A percentile compares a stretch with the other conserved stretches of the same genome.
phyloP scores from a whole-genome alignment of 208 protist genomes.

The Acanthamoeba healyi region DNA sequence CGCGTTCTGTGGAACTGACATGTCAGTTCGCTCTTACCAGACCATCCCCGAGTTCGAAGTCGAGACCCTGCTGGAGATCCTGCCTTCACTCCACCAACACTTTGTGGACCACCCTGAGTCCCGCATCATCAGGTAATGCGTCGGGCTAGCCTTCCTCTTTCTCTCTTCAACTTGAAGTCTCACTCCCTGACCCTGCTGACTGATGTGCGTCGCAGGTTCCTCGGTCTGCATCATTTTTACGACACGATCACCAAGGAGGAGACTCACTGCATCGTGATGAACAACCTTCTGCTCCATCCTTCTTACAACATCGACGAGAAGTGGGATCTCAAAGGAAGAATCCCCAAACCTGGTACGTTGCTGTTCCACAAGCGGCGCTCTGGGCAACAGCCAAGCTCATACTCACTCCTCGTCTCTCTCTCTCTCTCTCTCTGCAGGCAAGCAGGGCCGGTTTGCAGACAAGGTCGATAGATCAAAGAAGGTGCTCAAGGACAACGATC shows the following conservation, averaged over 20 bases:
- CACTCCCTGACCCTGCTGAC: not conserved
- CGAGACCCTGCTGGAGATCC: slow-evolving; percentile 51
- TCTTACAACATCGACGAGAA: slow-evolving; percentile 56
- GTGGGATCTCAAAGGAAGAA: slow-evolving; percentile 46
- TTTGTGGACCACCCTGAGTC: slow-evolving; percentile 25
- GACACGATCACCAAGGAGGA: slow-evolving; percentile 48
- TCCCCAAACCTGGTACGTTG: slow-evolving; percentile 41
- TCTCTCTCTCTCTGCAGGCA: not conserved
- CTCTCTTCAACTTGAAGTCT: not conserved
- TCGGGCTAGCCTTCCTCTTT: not conserved
- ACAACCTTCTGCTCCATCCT: slow-evolving; percentile 30
- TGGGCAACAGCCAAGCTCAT: no score
- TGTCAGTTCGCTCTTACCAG: not conserved
- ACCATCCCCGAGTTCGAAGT: slow-evolving; percentile 58
- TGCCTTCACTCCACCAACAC: slow-evolving; percentile 35
- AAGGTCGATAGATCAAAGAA: slow-evolving; percentile 43
- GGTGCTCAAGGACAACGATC: slow-evolving; percentile 68
- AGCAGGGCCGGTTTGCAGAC: slow-evolving; percentile 13
- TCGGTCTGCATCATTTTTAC: slow-evolving; percentile 36
- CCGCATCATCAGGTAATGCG: slow-evolving; percentile 10
- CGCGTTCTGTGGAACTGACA: not conserved
- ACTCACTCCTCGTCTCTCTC: not conserved
- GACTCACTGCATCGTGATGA: slow-evolving; percentile 67
- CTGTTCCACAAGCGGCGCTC: no score
- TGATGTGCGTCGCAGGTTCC: not conserved